Base-by-base conservation (phyloP, 2,329 filamentous ascomycete species). In the Aspergillus sp. region DNA sequence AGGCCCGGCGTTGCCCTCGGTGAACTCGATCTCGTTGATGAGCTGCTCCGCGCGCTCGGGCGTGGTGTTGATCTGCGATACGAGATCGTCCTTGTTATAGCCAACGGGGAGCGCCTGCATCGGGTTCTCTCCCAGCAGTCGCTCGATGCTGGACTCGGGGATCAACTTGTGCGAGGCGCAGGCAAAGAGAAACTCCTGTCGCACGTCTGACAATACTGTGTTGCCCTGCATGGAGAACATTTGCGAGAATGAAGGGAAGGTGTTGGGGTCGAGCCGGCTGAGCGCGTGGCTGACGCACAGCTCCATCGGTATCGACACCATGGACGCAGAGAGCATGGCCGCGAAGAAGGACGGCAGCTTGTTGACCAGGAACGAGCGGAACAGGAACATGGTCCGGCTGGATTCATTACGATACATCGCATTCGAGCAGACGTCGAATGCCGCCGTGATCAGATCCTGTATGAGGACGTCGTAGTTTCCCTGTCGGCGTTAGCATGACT, bases 141-240 rank as follows among this genome's bases (percentile, higher is more conserved):
- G 82, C 65, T 93, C 86, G 14, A 96, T 89, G 46, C 87, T 88
- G 32, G 84, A 80, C 58, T 91, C 85, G 0, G 86, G 83, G 20
- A 97, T 85, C n/a, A 99, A 77, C 1, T 86, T 85, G 68, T 97
- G 92, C 36, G 96, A 79, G 50, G 89, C 90, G 66, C 94, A 99
- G 0, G 93, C 86, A 58, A 95, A 94, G 38, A 95, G 82, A 60
- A 97, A 97, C 55, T 96, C 77, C 73, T 88, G 88, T 22, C 86
- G 82, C 24, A 89, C 90, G 54, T 85, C 82, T 24, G 84, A 82
- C 2, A 88, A 75, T 35, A 81, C 77, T 49, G 80, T 82, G 49
- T 79, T 83, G 11, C 74, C 74, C 74, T 66, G 78, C 78, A 83
- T 82, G 47, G 83, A 79, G 53, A 86, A 85, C 61, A 84, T 80